Base-by-base conservation (phyloP, 371 early-diverging fungal genomes). In the Rhizomucor miehei region DNA sequence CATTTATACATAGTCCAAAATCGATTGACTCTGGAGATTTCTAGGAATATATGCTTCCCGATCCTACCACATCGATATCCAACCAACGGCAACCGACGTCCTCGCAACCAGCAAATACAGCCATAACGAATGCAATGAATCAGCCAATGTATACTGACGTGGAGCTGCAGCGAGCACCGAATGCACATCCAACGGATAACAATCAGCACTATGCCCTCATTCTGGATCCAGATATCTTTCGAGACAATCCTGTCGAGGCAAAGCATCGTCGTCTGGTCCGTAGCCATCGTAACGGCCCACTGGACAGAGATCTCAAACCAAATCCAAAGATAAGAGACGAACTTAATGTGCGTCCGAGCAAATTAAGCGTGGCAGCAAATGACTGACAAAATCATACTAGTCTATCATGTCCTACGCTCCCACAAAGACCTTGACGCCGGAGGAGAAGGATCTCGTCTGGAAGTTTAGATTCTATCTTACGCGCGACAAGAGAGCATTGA, bases 371-470 rank as follows among this genome's bases (percentile, higher is more conserved):
- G 21, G 4, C 1, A 23, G 8, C 21, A 53, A 4, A 4, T 8
- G 46, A 35, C 11, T 44, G 24, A 44, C 14, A n/a, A 19, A n/a
- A 5, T 34, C 16, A 16, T 54, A 36, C 17, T 67, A 93, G 90
- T 84, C 78, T 64, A 93, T 98, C 43, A 72, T 95, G 66, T 70
- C 87, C 53, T 95, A 95, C 62, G 92, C 97, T n/a, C 95, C 94
- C 4, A 90, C 94, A 1, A 81, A 89, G 52, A 66, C 67, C 14
- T 69, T 98, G 23, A 88, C 87, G 0, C 78, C 84, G 6, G 90
- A 91, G 47, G 95, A 96, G 61, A 94, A 94, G 62, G 94, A 98
- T 61, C 61, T 94, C 36, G 76, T 97, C 23, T 98, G 99, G 99
- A 95, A 95, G 66, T 98, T 93, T 65, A 78, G 99, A 51, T 96